These are phyloP conservation scores for Leccinum incarnatum DNA, from an alignment of 768 basidiomycete species.

Conservation along the genomic window DNA sequence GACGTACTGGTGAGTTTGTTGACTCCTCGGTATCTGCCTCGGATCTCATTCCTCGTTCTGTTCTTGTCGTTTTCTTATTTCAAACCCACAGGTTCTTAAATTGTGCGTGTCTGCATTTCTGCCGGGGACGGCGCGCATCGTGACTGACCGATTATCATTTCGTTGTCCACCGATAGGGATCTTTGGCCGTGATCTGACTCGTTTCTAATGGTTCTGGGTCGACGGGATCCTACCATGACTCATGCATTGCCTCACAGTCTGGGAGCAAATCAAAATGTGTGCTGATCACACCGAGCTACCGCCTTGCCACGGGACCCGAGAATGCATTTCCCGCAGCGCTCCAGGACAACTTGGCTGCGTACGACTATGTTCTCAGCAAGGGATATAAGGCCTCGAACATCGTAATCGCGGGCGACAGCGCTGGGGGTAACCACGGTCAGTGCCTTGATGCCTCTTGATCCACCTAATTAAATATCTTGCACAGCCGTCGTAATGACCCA, in stretches of 20 bases:
- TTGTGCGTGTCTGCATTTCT: conserved; percentile 40
- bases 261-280: conserved; percentile 5
- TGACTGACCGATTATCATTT: conserved; percentile 9
- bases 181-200: conserved; percentile 70
- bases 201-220: conserved; percentile 44
- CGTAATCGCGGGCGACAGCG: conserved; percentile 24
- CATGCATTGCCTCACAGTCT: conserved; percentile 5
- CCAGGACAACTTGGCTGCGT: conserved; percentile 25
- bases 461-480: too few species aligned
- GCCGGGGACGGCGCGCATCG: conserved; percentile 4
- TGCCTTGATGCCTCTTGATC: not conserved
- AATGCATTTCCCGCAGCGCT: conserved; percentile 23
- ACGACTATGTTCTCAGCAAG: conserved; percentile 23
- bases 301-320: conserved; percentile 23
- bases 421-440: conserved; percentile 27
- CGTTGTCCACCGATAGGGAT: conserved; percentile 47
- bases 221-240: not conserved
- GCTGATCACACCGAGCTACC: conserved; percentile 22
- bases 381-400: conserved; percentile 23
- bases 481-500: not conserved
- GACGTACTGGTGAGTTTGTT: conserved; percentile 51
- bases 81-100: conserved; percentile 56
- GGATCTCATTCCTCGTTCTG: conserved; percentile 11
- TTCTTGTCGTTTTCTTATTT: not conserved
- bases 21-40: conserved; percentile 14